A percentile compares a stretch with the other conserved stretches of the same genome.
These are phyloP conservation scores for Globisporangium polare DNA, from an alignment of 352 stramenopile species.

Conservation along the genomic window DNA sequence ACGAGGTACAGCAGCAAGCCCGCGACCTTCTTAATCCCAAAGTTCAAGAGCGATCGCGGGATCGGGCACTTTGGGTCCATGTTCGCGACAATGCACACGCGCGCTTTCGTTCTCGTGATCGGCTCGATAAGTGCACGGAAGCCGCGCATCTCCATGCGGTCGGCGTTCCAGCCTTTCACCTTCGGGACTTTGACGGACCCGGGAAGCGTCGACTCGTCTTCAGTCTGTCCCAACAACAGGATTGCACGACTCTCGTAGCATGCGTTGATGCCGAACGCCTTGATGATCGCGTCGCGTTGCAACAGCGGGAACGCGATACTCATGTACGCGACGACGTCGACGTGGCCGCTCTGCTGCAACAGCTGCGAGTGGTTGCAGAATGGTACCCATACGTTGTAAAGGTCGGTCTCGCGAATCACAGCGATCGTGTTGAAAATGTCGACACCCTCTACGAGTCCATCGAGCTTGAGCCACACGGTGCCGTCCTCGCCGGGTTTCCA, in stretches of 20 bases:
- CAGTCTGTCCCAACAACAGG: constrained; percentile 57
- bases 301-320: constrained; percentile 69
- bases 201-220: constrained; percentile 31
- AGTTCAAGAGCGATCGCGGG: constrained; percentile 69
- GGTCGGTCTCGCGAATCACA: constrained; percentile 77
- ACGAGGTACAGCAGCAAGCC: constrained; percentile 75
- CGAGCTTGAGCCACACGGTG: constrained; percentile 79
- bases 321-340: constrained; percentile 65
- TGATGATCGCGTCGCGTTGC: constrained; percentile 62
- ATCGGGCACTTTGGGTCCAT: constrained; percentile 77
- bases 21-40: constrained; percentile 81
- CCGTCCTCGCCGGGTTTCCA: constrained; percentile 75
- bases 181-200: constrained; percentile 39
- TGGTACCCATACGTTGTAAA: constrained; percentile 69
- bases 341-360: constrained; percentile 44
- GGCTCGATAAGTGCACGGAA: constrained; percentile 78
- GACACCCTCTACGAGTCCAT: constrained; percentile 69
- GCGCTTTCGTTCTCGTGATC: constrained; percentile 53
- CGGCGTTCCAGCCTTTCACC: constrained; percentile 60
- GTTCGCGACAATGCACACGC: constrained; percentile 76
- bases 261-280: constrained; percentile 75
- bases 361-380: constrained; percentile 71
- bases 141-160: constrained; percentile 69
- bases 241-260: constrained; percentile 74
- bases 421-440: constrained; percentile 82